Evolutionary conservation across 176 grass and related monocot species (phyloP).

Genomic region (Echinochloa phyllopogon): DNA sequence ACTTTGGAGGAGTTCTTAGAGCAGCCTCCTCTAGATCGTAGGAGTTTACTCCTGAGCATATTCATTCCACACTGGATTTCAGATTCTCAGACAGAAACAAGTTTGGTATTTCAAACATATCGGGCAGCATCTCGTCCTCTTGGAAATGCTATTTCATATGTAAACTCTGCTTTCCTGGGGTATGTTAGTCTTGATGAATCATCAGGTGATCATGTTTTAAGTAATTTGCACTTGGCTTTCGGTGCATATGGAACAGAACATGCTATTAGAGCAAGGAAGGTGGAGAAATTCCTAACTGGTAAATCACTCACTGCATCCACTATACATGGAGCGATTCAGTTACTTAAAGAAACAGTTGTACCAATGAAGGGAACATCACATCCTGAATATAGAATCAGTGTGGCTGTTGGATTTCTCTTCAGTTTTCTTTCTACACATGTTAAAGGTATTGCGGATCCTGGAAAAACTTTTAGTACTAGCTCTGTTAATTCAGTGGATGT

Average conservation of each 20-base stretch:
- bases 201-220: conserved; percentile 42
- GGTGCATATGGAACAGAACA: conserved; percentile 73
- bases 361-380: conserved; percentile 61
- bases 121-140: conserved; percentile 66
- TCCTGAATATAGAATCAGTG: conserved; percentile 63
- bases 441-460: conserved; percentile 39
- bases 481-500: conserved; percentile 23
- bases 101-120: conserved; percentile 66
- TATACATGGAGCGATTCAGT: conserved; percentile 53
- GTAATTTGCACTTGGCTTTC: conserved; percentile 61
- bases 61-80: conserved; percentile 61
- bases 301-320: conserved; percentile 51
- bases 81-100: background rate
- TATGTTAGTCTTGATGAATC: conserved; percentile 44
- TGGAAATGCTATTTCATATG: conserved; percentile 80
- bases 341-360: conserved; percentile 60
- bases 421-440: conserved; percentile 53
- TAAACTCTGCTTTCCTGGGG: conserved; percentile 66
- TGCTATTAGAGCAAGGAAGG: conserved; percentile 68
- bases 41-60: conserved; percentile 66
- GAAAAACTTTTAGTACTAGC: background rate
- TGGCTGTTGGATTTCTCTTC: conserved; percentile 73
- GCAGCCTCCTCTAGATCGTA: conserved; percentile 46
- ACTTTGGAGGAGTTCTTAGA: conserved; percentile 72
- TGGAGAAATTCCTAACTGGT: conserved; percentile 59